Evolutionary conservation across 208 protist species (phyloP), one percentile per base, ranked within the genome.

Genomic region (Crithidia thermophila): DNA sequence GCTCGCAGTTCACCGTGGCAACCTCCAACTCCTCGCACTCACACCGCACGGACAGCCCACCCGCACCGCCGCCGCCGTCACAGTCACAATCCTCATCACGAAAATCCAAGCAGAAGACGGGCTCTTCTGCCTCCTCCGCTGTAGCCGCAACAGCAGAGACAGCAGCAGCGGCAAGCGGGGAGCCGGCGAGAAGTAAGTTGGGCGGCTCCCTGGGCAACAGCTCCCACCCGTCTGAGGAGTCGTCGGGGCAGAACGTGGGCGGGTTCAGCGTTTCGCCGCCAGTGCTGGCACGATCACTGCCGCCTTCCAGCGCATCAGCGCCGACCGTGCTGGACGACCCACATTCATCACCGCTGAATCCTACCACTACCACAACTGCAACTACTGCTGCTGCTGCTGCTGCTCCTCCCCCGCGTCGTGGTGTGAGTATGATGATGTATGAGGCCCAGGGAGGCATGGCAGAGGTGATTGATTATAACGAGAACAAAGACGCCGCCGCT

Each of bases 1-100:
- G 55, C 45, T 49, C 66, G 36, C 67, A 64, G 67, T 46, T 16
- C 27, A 57, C 61, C 9, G 67, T 51, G 11, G 49, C 67, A 0
- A 51, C 58, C n/a, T n/a, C n/a, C 20, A 30, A 42, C 2, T 53
- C 58, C 42, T 53, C 58, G 4, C 21, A 28, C 4, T 53, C 43
- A 3, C 58, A 5, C 31, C 33, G 18, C 16, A 30, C 28, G 4
- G 27, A 28, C n/a, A 28, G 40, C n/a, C n/a, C n/a, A n/a, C n/a
- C n/a, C n/a, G n/a, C n/a, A n/a, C n/a, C n/a, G n/a, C n/a, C n/a
- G n/a, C n/a, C n/a, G n/a, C n/a, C n/a, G n/a, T n/a, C n/a, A n/a
- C n/a, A n/a, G n/a, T n/a, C n/a, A n/a, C n/a, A n/a, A n/a, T n/a
- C n/a, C n/a, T n/a, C n/a, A n/a, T n/a, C n/a, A n/a, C n/a, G n/a